Percentiles rank a stretch among this genome's conserved stretches.
Evolutionary conservation across 139 green algal species (phyloP).

Genomic region (Mychonastes homosphaera): DNA sequence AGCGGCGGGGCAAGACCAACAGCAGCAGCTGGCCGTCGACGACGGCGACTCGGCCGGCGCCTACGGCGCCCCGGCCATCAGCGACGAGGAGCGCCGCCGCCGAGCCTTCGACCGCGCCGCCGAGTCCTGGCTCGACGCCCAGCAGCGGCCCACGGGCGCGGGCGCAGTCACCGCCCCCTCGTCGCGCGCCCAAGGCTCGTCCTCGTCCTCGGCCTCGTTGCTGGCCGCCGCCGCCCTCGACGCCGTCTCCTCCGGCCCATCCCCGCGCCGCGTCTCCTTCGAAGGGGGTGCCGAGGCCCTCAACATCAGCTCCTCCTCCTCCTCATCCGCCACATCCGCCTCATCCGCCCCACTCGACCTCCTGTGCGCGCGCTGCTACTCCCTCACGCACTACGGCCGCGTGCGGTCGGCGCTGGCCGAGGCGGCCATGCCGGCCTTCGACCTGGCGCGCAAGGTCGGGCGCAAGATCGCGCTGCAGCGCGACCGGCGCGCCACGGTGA

Average conservation of each 20-base stretch:
- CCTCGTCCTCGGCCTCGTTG: no score
- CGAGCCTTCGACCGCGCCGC: slow-evolving; percentile 11
- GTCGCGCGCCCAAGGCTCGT: no score
- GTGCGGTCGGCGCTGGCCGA: slow-evolving; percentile 36
- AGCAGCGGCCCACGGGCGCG: slow-evolving; percentile 10
- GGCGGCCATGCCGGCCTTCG: slow-evolving; percentile 60
- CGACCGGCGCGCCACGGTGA: slow-evolving; percentile 66
- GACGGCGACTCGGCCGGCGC: neutral
- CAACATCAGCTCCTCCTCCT: slow-evolving; percentile 5
- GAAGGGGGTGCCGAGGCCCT: slow-evolving; percentile 20
- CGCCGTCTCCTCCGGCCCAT: neutral
- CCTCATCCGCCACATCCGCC: no score
- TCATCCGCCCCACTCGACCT: slow-evolving; percentile 24
- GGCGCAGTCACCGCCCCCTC: neutral
- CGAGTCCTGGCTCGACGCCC: slow-evolving; percentile 21
- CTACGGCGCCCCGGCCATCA: neutral
- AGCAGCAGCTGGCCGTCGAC: neutral
- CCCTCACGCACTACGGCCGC: slow-evolving; percentile 68
- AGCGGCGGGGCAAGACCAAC: neutral
- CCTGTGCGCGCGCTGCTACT: slow-evolving; percentile 83
- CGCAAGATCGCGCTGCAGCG: slow-evolving; percentile 66
- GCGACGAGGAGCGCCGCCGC: slow-evolving; percentile 6
- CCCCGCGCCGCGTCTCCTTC: neutral
- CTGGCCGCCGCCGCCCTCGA: neutral
- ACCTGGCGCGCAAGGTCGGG: slow-evolving; percentile 64